Evolutionary conservation across 1,139 yeast genomes (phyloP).

Genomic region (Suzukiozyma palmioleophila): DNA sequence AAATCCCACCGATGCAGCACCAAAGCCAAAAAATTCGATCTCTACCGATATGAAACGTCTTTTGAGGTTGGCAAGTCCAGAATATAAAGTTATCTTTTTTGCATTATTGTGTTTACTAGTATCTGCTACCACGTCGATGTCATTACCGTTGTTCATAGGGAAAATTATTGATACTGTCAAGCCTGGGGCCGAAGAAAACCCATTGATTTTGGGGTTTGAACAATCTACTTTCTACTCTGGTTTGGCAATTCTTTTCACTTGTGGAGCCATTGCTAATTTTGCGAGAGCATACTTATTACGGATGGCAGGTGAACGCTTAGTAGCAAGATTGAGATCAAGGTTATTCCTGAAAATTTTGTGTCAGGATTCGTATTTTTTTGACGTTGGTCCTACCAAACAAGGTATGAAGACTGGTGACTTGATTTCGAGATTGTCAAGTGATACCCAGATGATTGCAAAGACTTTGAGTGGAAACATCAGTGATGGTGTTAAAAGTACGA

Average conservation of each 20-base stretch:
- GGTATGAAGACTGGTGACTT: slow-evolving; percentile 85
- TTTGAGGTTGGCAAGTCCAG: slow-evolving; percentile 36
- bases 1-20: background rate
- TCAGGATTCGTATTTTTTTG: slow-evolving; percentile 91
- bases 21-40: slow-evolving; percentile 1
- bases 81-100: slow-evolving; percentile 23
- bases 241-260: slow-evolving; percentile 46
- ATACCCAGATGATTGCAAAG: slow-evolving; percentile 84
- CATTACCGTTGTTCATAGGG: slow-evolving; percentile 81
- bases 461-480: slow-evolving; percentile 86
- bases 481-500: slow-evolving; percentile 79
- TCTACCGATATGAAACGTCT: slow-evolving; percentile 11
- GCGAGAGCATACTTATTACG: slow-evolving; percentile 74
- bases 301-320: slow-evolving; percentile 79
- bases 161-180: slow-evolving; percentile 46
- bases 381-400: slow-evolving; percentile 53
- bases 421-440: slow-evolving; percentile 81
- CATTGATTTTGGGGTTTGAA: slow-evolving; percentile 27
- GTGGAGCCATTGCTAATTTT: slow-evolving; percentile 76
- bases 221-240: slow-evolving; percentile 32
- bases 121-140: slow-evolving; percentile 48
- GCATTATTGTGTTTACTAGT: slow-evolving; percentile 66
- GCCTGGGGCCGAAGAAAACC: slow-evolving; percentile 14
- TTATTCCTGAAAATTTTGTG: slow-evolving; percentile 72
- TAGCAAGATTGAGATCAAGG: slow-evolving; percentile 73